Conservation (phyloP, 75 land plant species). For the Pinus tabuliformis region DNA sequence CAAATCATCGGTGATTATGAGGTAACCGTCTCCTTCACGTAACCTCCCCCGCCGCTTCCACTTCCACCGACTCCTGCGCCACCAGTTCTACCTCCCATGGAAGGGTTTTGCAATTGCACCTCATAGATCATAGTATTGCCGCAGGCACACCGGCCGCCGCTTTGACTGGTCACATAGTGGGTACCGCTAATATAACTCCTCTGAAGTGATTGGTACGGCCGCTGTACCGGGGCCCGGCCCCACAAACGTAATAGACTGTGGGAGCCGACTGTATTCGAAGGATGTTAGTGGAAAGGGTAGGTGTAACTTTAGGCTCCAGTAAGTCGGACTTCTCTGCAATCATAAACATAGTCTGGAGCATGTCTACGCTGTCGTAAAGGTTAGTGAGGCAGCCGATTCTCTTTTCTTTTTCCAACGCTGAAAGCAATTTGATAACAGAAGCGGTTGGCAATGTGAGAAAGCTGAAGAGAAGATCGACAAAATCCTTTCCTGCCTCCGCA, state of each 20-base stretch:
- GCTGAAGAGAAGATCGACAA: too few relatives aligned
- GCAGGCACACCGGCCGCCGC: too few relatives aligned
- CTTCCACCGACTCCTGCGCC: background rate
- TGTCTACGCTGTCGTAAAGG: constrained; percentile 36
- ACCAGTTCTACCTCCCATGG: background rate
- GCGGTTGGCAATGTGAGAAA: background rate
- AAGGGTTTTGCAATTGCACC: background rate
- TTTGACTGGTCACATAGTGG: too few relatives aligned
- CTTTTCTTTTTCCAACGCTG: constrained; percentile 1
- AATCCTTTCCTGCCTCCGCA: too few relatives aligned
- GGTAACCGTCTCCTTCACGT: too few relatives aligned
- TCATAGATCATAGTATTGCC: background rate
- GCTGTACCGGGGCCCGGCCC: background rate
- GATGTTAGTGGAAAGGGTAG: background rate
- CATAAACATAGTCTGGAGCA: constrained; percentile 5
- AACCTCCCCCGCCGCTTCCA: background rate
- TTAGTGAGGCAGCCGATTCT: background rate
- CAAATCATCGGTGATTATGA: too few relatives aligned
- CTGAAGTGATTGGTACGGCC: background rate
- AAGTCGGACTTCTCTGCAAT: background rate
- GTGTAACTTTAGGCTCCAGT: background rate
- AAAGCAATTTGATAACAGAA: constrained; percentile 27
- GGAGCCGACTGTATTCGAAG: background rate
- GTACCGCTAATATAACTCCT: too few relatives aligned
- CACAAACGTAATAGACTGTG: background rate